phyloP scores from a whole-genome alignment of 2,329 filamentous ascomycete genomes.

The Alternaria viburni region DNA sequence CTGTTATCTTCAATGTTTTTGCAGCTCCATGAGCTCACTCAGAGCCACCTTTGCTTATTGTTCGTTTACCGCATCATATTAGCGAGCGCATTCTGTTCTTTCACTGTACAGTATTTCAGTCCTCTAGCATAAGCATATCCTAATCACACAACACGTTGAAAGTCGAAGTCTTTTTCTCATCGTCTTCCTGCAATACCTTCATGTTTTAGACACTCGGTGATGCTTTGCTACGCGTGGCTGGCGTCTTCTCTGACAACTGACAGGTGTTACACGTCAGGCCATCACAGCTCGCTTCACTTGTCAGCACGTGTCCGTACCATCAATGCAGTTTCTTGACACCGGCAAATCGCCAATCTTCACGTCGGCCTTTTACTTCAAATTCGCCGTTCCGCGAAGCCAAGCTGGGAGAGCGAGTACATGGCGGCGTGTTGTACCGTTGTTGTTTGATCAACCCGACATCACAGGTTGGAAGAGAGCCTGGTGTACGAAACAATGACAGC shows the following conservation, averaged over 20 bases:
- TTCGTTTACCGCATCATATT: not conserved
- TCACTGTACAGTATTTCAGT: not conserved
- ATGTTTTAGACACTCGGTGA: not conserved
- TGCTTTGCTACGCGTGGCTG: not conserved
- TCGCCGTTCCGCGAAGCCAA: too few species aligned
- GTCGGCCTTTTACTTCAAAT: too few species aligned
- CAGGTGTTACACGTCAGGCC: not conserved
- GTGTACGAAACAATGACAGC: not conserved
- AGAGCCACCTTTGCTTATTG: not conserved
- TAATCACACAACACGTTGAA: not conserved
- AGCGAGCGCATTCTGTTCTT: not conserved
- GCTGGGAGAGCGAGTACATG: too few species aligned
- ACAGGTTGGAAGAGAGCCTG: not conserved
- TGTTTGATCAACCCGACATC: too few species aligned
- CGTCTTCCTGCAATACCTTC: not conserved
- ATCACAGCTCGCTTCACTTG: not conserved
- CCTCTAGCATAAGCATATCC: not conserved
- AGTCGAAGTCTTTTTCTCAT: not conserved
- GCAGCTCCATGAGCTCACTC: not conserved
- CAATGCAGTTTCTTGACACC: too few species aligned
- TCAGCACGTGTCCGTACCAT: not conserved
- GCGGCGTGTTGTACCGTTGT: too few species aligned
- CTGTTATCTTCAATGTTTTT: not conserved
- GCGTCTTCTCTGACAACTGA: not conserved
- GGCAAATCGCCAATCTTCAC: not conserved